These are phyloP conservation scores for Saccharomycopsis olivae DNA, from an alignment of 805 yeast genomes.

Conservation along the genomic window DNA sequence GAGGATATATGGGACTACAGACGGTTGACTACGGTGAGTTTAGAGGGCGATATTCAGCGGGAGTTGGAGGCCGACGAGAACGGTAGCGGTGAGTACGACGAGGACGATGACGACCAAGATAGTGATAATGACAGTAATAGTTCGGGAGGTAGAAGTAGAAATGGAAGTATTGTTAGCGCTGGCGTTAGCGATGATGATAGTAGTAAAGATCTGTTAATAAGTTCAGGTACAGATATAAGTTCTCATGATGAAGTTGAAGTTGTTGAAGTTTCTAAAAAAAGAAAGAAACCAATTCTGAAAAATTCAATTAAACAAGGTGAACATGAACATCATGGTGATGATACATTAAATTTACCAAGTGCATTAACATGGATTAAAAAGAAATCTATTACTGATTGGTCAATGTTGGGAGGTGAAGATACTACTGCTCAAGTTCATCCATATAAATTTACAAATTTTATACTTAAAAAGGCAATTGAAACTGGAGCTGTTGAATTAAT, in stretches of 20 bases:
- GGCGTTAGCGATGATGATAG: neutral
- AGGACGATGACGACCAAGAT: conserved; percentile 20
- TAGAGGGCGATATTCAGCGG: conserved; percentile 64
- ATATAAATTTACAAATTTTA: conserved; percentile 78
- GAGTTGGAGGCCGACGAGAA: neutral
- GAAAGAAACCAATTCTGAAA: conserved; percentile 30
- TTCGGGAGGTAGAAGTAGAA: too few species aligned
- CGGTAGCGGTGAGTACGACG: conserved; percentile 14
- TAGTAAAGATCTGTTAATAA: neutral
- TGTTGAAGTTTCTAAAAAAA: conserved; percentile 19
- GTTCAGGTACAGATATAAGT: neutral
- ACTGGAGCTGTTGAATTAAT: conserved; percentile 76
- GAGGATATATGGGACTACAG: conserved; percentile 88
- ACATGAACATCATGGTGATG: conserved; percentile 10
- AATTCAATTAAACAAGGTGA: conserved; percentile 23
- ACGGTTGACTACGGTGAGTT: conserved; percentile 70
- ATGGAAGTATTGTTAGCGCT: too few species aligned
- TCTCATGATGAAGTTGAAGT: neutral
- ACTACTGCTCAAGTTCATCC: conserved; percentile 98
- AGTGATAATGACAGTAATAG: neutral
- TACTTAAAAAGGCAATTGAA: conserved; percentile 70
- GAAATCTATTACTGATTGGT: conserved; percentile 58
- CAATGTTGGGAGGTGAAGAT: conserved; percentile 70
- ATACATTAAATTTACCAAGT: conserved; percentile 34
- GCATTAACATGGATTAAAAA: conserved; percentile 71